Evolutionary conservation across 768 basidiomycete species (phyloP), one percentile per base, ranked within the genome.

Genomic region (Peribolospora baueri): DNA sequence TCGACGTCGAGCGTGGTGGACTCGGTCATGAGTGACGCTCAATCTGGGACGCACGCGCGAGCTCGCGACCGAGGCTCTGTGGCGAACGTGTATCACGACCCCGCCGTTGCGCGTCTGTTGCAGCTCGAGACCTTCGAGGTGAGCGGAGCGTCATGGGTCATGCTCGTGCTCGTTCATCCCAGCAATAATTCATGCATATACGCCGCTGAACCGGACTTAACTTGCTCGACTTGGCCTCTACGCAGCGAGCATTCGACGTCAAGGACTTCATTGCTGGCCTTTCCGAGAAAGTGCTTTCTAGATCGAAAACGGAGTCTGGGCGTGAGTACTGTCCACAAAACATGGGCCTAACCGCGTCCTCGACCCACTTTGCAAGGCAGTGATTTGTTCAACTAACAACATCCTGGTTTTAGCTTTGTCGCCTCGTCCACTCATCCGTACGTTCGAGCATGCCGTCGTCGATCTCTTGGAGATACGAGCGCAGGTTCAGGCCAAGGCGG

Each of bases 401-500:
- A 48, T 45, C 46, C 13, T 37, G 40, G 7, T 48, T 42, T 11
- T 57, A 88, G 86, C 90, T n/a, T 91, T 91, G 63, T 80, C 91
- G 63, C 86, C 90, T 4, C 81, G 82, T 62, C 86, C 90, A 0
- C 93, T 95, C 68, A 82, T 95, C 57, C 72, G 76, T 53, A 87
- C 84, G 3, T 91, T 98, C 59, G 93, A 97, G 61, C 76, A 78
- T 13, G 84, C 85, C 0, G 80, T 97, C 8, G 88, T 93, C 69
- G 77, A 75, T 53, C 75, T 98, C 42, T 81, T 98, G 58, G 74
- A 78, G 1, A 74, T 93, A 11, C 76, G 91, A 48, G 84, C 82
- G 63, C 82, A 93, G 68, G 84, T 95, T 5, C 87, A 95, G 59
- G 70, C 77, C 36, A 81, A 81, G 68, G 90, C 86, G 0, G 82